Base-by-base conservation (phyloP, 768 basidiomycete species). In the Kwoniella sp. region DNA sequence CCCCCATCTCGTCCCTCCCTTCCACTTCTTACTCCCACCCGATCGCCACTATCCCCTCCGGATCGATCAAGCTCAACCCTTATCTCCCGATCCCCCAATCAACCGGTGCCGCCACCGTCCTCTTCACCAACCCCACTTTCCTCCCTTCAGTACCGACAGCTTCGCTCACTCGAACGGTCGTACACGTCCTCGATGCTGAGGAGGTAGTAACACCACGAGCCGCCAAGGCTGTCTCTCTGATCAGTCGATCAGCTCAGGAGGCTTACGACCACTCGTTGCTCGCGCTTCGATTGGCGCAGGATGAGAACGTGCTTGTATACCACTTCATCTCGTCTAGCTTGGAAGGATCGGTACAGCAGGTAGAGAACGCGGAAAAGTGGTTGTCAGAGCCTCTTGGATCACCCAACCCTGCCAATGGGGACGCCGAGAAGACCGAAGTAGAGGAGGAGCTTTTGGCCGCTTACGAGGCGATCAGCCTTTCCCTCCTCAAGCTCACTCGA, bases 221-320 rank as follows among this genome's bases (percentile, higher is more conserved):
- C 1, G 60, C 68, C 41, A 66, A 69, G 30, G 58, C 65, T 13
- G 91, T 88, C 81, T 88, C 93, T 76, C 72, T 98, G 55, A 84
- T 94, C 73, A 94, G 92, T 5, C 84, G 86, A 37, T 87, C 86
- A 0, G 79, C 87, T 2, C 90, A 92, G 77, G 86, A 93, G 75
- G 91, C 93, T 2, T 90, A 95, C 72, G 91, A 94, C 76, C 89
- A 97, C 79, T 90, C 92, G 25, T 82, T 97, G 37, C 85, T 98
- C 20, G 92, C 92, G 15, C 88, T 91, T 56, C 86, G 88, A 48
- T 82, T 97, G 55, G 91, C 95, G 0, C 85, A 85, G 38, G 79
- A 84, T 7, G 87, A 90, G 72, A 83, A 84, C 61, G 89, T 86
- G 71, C 88, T 89, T 4, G 91, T 95, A n/a, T 83, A 96, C 26